These are phyloP conservation scores for Metarhizium brunneum DNA, from an alignment of 2,329 filamentous ascomycete genomes.

Conservation along the genomic window DNA sequence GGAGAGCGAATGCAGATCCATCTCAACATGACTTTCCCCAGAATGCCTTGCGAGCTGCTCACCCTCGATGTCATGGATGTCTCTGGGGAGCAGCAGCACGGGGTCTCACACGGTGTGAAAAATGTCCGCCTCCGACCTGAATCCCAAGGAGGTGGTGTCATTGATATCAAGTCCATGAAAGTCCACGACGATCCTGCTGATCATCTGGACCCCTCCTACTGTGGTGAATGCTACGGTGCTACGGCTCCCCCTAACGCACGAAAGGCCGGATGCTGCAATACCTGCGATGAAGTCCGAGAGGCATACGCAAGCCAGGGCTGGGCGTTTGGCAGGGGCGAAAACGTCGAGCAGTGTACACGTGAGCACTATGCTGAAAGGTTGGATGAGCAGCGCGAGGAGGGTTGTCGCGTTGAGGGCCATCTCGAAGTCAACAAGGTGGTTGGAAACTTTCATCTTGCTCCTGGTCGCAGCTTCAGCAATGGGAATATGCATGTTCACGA, in stretches of 20 bases:
- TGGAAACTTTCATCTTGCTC: slow-evolving; percentile 97
- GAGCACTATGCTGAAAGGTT: slow-evolving; percentile 90
- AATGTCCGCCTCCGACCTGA: slow-evolving; percentile 74
- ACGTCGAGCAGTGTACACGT: slow-evolving; percentile 88
- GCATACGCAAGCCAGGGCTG: slow-evolving; percentile 85
- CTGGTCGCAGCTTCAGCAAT: slow-evolving; percentile 90
- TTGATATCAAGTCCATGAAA: slow-evolving; percentile 59
- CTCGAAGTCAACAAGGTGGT: slow-evolving; percentile 97
- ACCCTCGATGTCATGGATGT: slow-evolving; percentile 99
- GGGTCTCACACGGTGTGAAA: slow-evolving; percentile 83
- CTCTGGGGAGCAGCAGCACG: slow-evolving; percentile 91
- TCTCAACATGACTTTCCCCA: slow-evolving; percentile 92
- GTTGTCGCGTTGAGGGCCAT: slow-evolving; percentile 85
- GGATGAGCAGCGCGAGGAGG: slow-evolving; percentile 80
- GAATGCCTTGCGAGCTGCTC: slow-evolving; percentile 86
- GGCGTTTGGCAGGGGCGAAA: slow-evolving; percentile 88
- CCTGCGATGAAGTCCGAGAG: slow-evolving; percentile 91
- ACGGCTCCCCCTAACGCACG: slow-evolving; percentile 57
- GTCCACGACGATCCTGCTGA: slow-evolving; percentile 57
- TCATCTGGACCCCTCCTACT: slow-evolving; percentile 88
- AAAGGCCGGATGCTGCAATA: slow-evolving; percentile 92
- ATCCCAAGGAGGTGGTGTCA: slow-evolving; percentile 65
- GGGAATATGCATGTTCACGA: slow-evolving; percentile 98
- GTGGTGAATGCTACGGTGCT: slow-evolving; percentile 87
- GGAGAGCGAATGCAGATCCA: slow-evolving; percentile 99